These are phyloP conservation scores for Aspergillus pseudonomiae DNA, from an alignment of 2,329 filamentous ascomycete genomes.

Conservation along the genomic window DNA sequence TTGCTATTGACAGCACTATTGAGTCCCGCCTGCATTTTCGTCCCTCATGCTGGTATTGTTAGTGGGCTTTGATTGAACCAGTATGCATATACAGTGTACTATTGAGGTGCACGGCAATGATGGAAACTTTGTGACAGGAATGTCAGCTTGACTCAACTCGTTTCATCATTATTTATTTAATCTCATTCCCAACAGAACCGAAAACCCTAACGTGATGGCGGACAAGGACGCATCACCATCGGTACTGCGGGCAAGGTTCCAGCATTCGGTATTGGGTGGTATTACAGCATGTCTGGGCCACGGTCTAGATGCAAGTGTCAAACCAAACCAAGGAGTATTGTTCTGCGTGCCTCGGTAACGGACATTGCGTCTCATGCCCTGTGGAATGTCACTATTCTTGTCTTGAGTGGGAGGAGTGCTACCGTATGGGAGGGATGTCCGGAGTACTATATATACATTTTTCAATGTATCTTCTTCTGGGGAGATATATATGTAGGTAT, in stretches of 20 bases:
- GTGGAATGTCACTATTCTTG: slow-evolving; percentile 7
- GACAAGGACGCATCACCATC: neutral
- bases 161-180: neutral
- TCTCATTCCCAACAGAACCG: neutral
- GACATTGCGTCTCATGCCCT: neutral
- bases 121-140: neutral
- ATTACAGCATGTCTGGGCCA: neutral
- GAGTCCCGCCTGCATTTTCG: slow-evolving; percentile 13
- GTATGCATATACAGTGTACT: neutral
- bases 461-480: too few relatives aligned
- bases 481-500: neutral
- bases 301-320: neutral
- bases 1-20: slow-evolving; percentile 20
- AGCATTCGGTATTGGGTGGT: neutral
- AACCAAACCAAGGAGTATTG: neutral
- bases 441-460: too few relatives aligned
- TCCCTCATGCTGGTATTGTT: slow-evolving; percentile 8
- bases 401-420: neutral
- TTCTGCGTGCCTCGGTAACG: neutral
- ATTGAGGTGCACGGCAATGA: slow-evolving; percentile 1
- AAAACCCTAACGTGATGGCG: neutral
- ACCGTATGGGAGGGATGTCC: neutral
- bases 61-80: neutral
- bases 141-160: neutral
- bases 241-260: neutral